Evolutionary conservation across 257 asterid genomes (phyloP).

Genomic region (Jasminum sambac): DNA sequence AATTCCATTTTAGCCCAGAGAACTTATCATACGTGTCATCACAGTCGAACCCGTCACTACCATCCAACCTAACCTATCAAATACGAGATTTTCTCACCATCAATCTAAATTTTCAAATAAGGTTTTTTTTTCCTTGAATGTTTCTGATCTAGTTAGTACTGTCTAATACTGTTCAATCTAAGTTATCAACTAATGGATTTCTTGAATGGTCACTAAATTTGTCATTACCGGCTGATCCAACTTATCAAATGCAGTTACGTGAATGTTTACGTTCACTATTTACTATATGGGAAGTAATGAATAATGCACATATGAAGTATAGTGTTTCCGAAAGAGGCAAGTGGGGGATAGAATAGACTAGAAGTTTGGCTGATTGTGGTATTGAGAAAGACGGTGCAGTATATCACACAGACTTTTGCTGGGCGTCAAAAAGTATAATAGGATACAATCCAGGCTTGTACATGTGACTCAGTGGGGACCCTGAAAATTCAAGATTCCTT

Average conservation of each 20-base stretch:
- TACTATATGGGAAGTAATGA: conserved; percentile 16
- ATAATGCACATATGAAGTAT: conserved; percentile 1
- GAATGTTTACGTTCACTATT: background rate
- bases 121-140: too few relatives aligned
- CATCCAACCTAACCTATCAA: too few relatives aligned
- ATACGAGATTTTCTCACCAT: too few relatives aligned
- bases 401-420: background rate
- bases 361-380: conserved; percentile 19
- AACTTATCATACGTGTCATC: conserved; percentile 31
- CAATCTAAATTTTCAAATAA: too few relatives aligned
- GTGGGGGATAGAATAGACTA: conserved; percentile 1
- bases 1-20: conserved; percentile 26
- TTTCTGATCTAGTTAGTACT: too few relatives aligned
- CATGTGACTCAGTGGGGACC: conserved; percentile 37
- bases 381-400: conserved; percentile 10
- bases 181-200: too few relatives aligned
- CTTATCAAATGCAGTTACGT: background rate
- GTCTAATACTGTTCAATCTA: too few relatives aligned
- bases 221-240: background rate
- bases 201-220: too few relatives aligned
- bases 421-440: conserved; percentile 8
- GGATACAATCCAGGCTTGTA: conserved; percentile 25
- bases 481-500: conserved; percentile 16
- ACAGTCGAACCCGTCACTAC: background rate
- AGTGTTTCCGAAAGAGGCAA: conserved; percentile 3